Evolutionary conservation across 805 yeast genomes (phyloP), one percentile per base, ranked within the genome.

Genomic region (Metschnikowia arizonensis): DNA sequence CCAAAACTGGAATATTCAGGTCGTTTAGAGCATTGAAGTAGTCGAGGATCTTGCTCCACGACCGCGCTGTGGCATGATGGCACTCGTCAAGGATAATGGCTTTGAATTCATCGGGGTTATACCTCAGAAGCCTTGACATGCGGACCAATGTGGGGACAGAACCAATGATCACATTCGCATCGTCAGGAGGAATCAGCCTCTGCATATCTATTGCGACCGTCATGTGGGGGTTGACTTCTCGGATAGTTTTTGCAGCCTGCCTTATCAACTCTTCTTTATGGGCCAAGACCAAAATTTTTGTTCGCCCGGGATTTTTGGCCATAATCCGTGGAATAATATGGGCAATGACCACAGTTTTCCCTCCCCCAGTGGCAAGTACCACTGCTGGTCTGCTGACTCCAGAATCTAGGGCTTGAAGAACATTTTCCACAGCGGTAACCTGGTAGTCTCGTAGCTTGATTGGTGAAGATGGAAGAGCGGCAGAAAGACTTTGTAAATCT

Each of bases 281-380:
- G 0, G 88, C 96, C 18, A 91, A 62, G 2, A 90, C 77, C 53
- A 90, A 63, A 0, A 76, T 68, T 46, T 69, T 72, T 25, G 56
- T 51, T 30, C 49, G 29, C 6, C 17, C 11, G 2, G 14, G 30
- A 29, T 15, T 14, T 30, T 23, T 10, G 0, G 76, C 72, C 23
- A 59, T 47, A 5, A 79, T 61, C 33, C 65, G 57, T 0, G 78
- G 74, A 2, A 85, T 76, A 33, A 84, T 53, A 50, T 76, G 76
- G 0, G 85, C 63, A 58, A 88, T 85, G 1, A 87, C 81, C 10
- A 88, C 88, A 0, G 97, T 90, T 56, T 90, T 90, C 4, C 98
- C 98, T 10, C 96, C 93, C 0, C 98, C 98, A 0, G 98, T 91
- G 11, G 97, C 96, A 31, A 90, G 62, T 24, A 88, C 84, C 1